Base-by-base conservation (phyloP, 768 basidiomycete genomes). In the Nevesoporus exiguus region DNA sequence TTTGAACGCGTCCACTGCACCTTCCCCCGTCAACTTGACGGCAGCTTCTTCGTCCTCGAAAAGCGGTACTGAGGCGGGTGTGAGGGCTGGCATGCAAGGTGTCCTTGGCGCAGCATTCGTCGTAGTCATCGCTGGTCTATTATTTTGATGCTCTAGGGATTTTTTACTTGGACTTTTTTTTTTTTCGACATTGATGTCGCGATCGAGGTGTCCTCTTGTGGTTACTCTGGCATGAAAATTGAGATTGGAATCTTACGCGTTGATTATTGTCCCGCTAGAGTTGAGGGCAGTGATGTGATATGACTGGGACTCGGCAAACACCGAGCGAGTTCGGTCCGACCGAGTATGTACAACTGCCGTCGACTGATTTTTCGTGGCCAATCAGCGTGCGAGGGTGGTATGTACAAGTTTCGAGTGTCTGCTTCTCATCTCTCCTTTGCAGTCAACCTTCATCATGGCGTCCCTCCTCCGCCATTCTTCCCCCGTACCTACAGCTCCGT, bases 1-100 rank as follows among this genome's bases (percentile, higher is more conserved):
- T 39, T 55, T 79, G 54, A 79, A 70, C 22, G 34, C 67, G 9
- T 62, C 58, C 17, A 57, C 48, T 42, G 69, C 71, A 21, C 75
- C 76, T 37, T 46, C 69, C 13, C 73, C 77, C 17, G 74, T 77
- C 27, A 75, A 80, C 64, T 63, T 80, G 51, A 68, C 74, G 11
- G 66, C 68, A 0, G 13, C 43, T 7, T 7, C 52, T 14, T 50
- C n/a, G n/a, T n/a, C 61, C 19, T 33, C 48, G 17, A 45, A 36
- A 14, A 50, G 41, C 17, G 53, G 52, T 45, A 49, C 53, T 3
- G 41, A 11, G 25, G 43, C 46, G 7, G 42, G 52, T 10, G 43
- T 31, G 24, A 52, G 19, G 42, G 45, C 17, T 43, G 46, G 55
- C 24, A 34, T 60, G 2, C 48, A 45, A 27, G 51, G 54, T 19